These are phyloP conservation scores for Paratinospora sagittata DNA, from an alignment of 164 flowering plant species.

Conservation along the genomic window DNA sequence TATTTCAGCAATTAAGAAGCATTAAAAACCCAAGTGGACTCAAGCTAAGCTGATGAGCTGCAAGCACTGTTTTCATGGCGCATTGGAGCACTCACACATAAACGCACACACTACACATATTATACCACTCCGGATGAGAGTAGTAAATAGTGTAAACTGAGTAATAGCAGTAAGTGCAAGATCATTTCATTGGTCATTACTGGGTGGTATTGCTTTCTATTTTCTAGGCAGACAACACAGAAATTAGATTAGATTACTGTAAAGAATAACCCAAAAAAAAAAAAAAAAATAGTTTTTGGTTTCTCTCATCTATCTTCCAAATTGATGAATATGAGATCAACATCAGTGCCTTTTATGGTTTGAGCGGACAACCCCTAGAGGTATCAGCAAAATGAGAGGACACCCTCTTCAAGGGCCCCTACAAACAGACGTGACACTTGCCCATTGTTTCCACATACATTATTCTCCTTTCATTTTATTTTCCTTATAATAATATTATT, in stretches of 20 bases:
- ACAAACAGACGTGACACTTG: conserved; percentile 7
- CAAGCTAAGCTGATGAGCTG: too few species aligned
- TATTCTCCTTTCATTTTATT: neutral
- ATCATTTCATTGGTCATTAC: too few species aligned
- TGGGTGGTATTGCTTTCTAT: neutral
- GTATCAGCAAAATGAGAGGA: conserved; percentile 3
- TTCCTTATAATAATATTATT: neutral
- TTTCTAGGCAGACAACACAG: too few species aligned
- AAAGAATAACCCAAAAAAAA: too few species aligned
- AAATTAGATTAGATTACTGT: too few species aligned
- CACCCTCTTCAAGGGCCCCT: conserved; percentile 1
- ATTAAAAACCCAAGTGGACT: too few species aligned
- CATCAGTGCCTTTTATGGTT: conserved; percentile 16
- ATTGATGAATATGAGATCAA: neutral
- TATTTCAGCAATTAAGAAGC: too few species aligned
- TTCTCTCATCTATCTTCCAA: neutral
- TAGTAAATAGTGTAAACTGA: neutral
- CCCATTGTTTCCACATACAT: conserved; percentile 11
- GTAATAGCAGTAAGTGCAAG: too few species aligned
- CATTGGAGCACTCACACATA: neutral
- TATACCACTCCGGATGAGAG: neutral
- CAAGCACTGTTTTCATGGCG: neutral
- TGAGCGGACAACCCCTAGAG: conserved; percentile 12
- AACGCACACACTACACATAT: too few species aligned
- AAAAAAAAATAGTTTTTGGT: conserved; percentile 8